Percentiles rank a stretch among this genome's conserved stretches.
Conservation (phyloP, 371 early-diverging fungal genomes). For the Racocetra persica region DNA sequence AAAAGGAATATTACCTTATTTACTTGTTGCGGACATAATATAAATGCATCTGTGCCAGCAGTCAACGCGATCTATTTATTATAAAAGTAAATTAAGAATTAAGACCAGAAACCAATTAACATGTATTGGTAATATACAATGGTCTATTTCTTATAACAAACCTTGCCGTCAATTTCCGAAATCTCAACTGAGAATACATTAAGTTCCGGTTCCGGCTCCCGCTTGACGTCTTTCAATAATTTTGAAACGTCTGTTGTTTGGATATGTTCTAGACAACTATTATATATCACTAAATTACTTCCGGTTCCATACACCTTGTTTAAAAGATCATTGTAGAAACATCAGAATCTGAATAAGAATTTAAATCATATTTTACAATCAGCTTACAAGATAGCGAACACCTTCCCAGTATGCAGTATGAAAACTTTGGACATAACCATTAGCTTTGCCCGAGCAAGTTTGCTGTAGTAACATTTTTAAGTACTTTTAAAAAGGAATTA, state of each 20-base stretch:
- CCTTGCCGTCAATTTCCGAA: conserved; percentile 35
- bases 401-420: conserved; percentile 57
- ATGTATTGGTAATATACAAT: neutral
- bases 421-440: conserved; percentile 62
- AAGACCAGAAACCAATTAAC: too few relatives aligned
- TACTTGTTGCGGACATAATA: conserved; percentile 45
- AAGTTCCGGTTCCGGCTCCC: neutral
- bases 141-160: neutral
- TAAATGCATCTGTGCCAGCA: conserved; percentile 45
- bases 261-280: conserved; percentile 52
- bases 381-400: conserved; percentile 63
- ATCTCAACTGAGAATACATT: conserved; percentile 24
- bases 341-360: too few relatives aligned
- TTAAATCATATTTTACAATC: neutral
- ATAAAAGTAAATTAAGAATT: neutral
- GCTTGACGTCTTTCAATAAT: neutral
- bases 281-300: conserved; percentile 57
- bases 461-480: conserved; percentile 65
- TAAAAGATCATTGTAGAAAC: neutral
- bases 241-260: conserved; percentile 50
- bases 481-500: too few relatives aligned
- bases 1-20: conserved; percentile 28
- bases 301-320: conserved; percentile 59
- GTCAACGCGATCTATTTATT: conserved; percentile 54
- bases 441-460: conserved; percentile 69